A percentile compares a stretch with the other conserved stretches of the same genome.
These are phyloP conservation scores for Sorghum bicolor DNA, from an alignment of 176 grass and related monocot genomes.

Conservation along the genomic window Sorghum_bicolor_NCBIv3 NC_012873.2:64633501-64634000, in stretches of 20 bases:
- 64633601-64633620: background rate
- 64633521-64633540: background rate
- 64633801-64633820: conserved; percentile 4
- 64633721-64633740: background rate
- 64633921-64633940: background rate
- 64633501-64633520: background rate
- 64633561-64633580: conserved; percentile 5
- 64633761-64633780: background rate
- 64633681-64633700: background rate
- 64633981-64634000: too few relatives aligned
- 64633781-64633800: background rate
- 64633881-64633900: background rate
- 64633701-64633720: background rate
- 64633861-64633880: background rate
- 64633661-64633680: background rate
- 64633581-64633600: background rate
- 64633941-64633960: background rate
- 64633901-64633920: background rate
- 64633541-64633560: background rate
- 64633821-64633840: background rate
- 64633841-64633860: background rate
- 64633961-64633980: too few relatives aligned
- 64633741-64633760: background rate
- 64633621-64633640: conserved; percentile 6
- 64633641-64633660: background rate